Conservation (phyloP, 208 protist species). For the Angomonas deanei region DNA sequence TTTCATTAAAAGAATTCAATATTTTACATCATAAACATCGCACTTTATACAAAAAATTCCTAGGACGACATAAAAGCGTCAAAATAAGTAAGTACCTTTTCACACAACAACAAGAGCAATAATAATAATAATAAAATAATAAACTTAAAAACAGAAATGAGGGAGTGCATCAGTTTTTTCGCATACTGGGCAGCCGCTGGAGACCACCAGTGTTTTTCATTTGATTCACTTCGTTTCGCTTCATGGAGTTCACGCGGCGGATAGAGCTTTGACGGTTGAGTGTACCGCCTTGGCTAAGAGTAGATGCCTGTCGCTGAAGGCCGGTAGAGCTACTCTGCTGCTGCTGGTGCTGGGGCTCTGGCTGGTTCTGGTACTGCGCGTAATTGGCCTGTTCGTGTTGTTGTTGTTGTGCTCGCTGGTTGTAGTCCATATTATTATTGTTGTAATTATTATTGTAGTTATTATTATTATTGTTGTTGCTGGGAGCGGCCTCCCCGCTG, state of each 20-base stretch:
- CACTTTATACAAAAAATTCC: too few relatives aligned
- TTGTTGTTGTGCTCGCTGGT: too few relatives aligned
- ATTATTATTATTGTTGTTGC: too few relatives aligned
- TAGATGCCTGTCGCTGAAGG: conserved; percentile 17
- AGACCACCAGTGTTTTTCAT: conserved; percentile 33
- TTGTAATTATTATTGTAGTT: too few relatives aligned
- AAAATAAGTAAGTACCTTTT: too few relatives aligned
- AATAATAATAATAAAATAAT: conserved; percentile 6
- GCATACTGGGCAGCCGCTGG: conserved; percentile 39
- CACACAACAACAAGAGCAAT: neutral
- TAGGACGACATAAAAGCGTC: too few relatives aligned
- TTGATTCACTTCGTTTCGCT: conserved; percentile 41
- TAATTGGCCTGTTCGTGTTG: too few relatives aligned
- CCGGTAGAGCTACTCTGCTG: neutral
- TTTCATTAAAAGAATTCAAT: neutral
- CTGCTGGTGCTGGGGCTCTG: neutral
- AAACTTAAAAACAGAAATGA: neutral
- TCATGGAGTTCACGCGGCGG: conserved; percentile 42
- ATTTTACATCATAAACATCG: neutral
- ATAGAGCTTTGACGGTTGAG: conserved; percentile 32
- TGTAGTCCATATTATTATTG: too few relatives aligned
- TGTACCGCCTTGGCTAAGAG: conserved; percentile 10
- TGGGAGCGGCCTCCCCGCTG: too few relatives aligned
- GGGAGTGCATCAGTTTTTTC: conserved; percentile 12
- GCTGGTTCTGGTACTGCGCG: conserved; percentile 8